Percentiles rank a stretch among this genome's conserved stretches.
Evolutionary conservation across 2,329 filamentous ascomycete genomes (phyloP).

Genomic region (Arthrobotrys pseudoclavata): DNA sequence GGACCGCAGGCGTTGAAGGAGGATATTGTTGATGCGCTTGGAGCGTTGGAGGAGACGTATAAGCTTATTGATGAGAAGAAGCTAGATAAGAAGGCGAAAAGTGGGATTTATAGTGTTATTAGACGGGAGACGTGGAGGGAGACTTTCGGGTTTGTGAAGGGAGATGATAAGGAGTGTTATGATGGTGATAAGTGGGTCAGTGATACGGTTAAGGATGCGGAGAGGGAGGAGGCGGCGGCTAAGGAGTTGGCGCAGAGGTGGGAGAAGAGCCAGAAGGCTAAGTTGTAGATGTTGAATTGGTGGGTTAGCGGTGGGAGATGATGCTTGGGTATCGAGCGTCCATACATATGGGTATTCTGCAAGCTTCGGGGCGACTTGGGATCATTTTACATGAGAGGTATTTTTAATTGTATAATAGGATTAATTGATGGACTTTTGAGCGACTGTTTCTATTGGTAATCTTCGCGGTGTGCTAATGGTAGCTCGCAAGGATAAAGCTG

Average conservation of each 20-base stretch:
- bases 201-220: constrained; percentile 30
- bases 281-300: constrained; percentile 19
- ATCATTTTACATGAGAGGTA: background rate
- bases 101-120: constrained; percentile 77
- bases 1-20: constrained; percentile 75
- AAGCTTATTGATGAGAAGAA: constrained; percentile 73
- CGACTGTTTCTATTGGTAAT: background rate
- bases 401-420: constrained; percentile 23
- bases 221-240: constrained; percentile 63
- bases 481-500: too few species aligned
- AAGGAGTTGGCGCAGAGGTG: constrained; percentile 66
- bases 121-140: constrained; percentile 83
- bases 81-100: constrained; percentile 74
- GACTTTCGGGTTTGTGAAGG: constrained; percentile 73
- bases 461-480: too few species aligned
- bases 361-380: background rate
- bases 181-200: constrained; percentile 67
- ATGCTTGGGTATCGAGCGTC: background rate
- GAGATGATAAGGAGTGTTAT: constrained; percentile 69
- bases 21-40: constrained; percentile 78
- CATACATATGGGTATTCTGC: background rate
- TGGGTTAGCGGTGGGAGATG: background rate
- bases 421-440: constrained; percentile 3
- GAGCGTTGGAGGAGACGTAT: constrained; percentile 75
- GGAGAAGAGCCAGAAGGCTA: constrained; percentile 54